phyloP scores from a whole-genome alignment of 2,329 filamentous ascomycete genomes.

The Albifimbria verrucaria region DNA sequence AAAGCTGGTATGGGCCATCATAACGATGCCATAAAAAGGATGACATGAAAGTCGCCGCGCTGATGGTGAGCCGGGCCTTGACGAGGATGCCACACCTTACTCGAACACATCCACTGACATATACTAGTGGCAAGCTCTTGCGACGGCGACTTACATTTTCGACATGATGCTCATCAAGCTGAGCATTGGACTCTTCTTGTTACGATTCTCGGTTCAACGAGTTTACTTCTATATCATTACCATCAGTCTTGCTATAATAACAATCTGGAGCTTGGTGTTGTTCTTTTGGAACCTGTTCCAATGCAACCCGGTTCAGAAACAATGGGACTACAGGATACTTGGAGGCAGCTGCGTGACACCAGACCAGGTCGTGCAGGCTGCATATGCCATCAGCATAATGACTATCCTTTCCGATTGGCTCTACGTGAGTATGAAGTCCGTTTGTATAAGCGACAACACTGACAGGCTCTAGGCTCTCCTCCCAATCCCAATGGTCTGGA shows the following conservation, averaged over 20 bases:
- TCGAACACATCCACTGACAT: slow-evolving; percentile 9
- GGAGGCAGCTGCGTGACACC: slow-evolving; percentile 39
- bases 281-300: slow-evolving; percentile 53
- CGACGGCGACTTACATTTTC: slow-evolving; percentile 46
- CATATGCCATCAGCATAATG: slow-evolving; percentile 50
- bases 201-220: slow-evolving; percentile 42
- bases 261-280: slow-evolving; percentile 42
- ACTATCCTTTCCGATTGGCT: slow-evolving; percentile 53
- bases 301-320: slow-evolving; percentile 45
- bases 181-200: slow-evolving; percentile 54
- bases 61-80: slow-evolving; percentile 35
- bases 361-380: slow-evolving; percentile 42
- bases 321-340: slow-evolving; percentile 51
- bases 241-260: slow-evolving; percentile 41
- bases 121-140: slow-evolving; percentile 46
- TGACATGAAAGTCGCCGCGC: slow-evolving; percentile 37
- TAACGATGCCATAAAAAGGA: slow-evolving; percentile 39
- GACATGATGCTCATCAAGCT: slow-evolving; percentile 58
- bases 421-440: slow-evolving; percentile 32
- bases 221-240: slow-evolving; percentile 47
- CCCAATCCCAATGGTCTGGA: slow-evolving; percentile 53
- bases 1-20: slow-evolving; percentile 42
- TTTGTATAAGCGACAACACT: slow-evolving; percentile 2
- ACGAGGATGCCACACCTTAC: too few species aligned
- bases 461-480: slow-evolving; percentile 37